Evolutionary conservation across 441 rosid genomes (phyloP), one percentile per base, ranked within the genome.

Genomic region (Corymbia citriodora): DNA sequence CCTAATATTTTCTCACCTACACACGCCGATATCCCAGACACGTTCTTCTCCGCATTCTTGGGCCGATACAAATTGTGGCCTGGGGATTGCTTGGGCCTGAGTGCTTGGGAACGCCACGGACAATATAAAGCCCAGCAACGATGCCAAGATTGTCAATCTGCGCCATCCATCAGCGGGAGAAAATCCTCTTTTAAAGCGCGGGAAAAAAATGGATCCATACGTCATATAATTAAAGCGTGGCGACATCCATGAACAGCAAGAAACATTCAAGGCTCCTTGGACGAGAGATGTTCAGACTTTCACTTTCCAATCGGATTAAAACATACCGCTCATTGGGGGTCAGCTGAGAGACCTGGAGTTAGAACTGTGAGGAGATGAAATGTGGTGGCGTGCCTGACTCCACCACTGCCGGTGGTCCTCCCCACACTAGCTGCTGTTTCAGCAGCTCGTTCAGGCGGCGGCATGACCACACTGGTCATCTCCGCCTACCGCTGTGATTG

Each of bases 181-280:
- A 36, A 36, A 36, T 36, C 19, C 19, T 54, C 55, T 2, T 54
- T 54, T 54, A 17, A 8, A 16, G 33, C 33, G 55, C 16, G 19
- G 81, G 55, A 15, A 54, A 33, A 54, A 54, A 14, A 54, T 54
- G 18, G 55, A 54, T 54, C 55, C 5, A 54, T 54, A 15, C 18
- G 16, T 54, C 55, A 54, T 14, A 54, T 4, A 14, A 55, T 55
- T 18, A 36, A 55, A 55, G 21, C 57, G 7, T 8, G 19, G 57
- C 57, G 40, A 36, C 21, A 16, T 21, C 57, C 55, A 54, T 54
- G 18, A 54, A 54, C 55, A 54, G 19, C 4, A 31, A 72, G 33
- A 53, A 31, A 87, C 33, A 40, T 88, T 94, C 93, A 93, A 27
- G 94, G 88, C 88, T 93, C 93, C 53, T 90, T 91, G 21, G 90